Evolutionary conservation across 192 early-diverging fungal genomes (phyloP), one percentile per base, ranked within the genome.

Genomic region (Coemansia sp.): DNA sequence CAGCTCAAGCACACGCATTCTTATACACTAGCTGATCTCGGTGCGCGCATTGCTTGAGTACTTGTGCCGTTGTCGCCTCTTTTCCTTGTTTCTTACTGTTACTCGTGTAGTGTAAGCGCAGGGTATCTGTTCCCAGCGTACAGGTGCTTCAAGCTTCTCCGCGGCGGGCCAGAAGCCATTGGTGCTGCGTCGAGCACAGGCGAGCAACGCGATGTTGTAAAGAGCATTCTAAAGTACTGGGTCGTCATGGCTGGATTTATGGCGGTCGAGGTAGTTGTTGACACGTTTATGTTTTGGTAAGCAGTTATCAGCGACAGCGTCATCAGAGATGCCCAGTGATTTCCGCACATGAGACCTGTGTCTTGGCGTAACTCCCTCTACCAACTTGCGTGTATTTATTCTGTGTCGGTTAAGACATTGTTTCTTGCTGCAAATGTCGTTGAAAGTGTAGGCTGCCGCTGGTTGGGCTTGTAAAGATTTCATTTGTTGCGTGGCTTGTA

Each of bases 281-380:
- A 80, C 57, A 70, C 65, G 39, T 76, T 80, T 53, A 53, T 80
- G 13, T 80, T 80, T 53, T 80, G 78, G 78, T 71, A 77, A 58
- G 73, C 35, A 56, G 32, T 30, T 8, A 4, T 15, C 4, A 3
- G 8, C 18, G 37, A 14, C 52, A 18, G 19, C 18, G 15, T 4
- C 54, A 34, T 4, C 6, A 17, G 13, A 11, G 19, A 17, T 31
- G 32, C 4, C 51, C 40, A 53, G 40, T 18, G 23, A 40, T 23
- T 37, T 31, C 21, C 33, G 9, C 46, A 49, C 10, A 51, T 40
- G 14, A 14, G 36, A 18, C 23, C 33, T 47, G 45, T 42, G 17
- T 17, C 29, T 38, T 54, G n/a, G n/a, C n/a, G n/a, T n/a, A n/a
- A n/a, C n/a, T n/a, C n/a, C n/a, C n/a, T n/a, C n/a, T n/a, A n/a